Evolutionary conservation across 768 basidiomycete genomes (phyloP), one percentile per base, ranked within the genome.

Genomic region (Filobasidium wieringae): DNA sequence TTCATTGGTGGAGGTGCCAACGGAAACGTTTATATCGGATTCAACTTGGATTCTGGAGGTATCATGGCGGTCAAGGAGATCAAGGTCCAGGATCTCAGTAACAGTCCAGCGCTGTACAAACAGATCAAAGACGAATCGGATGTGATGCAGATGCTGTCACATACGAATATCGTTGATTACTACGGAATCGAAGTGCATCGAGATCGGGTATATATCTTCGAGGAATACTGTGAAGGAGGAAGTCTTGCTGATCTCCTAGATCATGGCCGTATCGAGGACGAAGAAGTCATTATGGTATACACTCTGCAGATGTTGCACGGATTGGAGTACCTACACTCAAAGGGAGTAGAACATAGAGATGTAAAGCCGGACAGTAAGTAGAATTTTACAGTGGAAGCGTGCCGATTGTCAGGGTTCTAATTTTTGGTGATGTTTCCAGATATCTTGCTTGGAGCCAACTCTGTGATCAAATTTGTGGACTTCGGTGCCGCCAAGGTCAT

Each of bases 11-110:
- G 91, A n/a, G 95, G 95, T 15, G 92, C 95, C 8, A 96, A 95
- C 73, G 95, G 95, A 22, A 93, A 88, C n/a, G 95, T 99, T n/a
- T 99, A 97, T 72, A 82, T 90, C 47, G 95, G 92, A 17, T 86
- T 96, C 75, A 97, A 97, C 71, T 79, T 97, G 55, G 95, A 97
- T 69, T 85, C 87, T 0, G 89, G 92, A 45, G 86, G 87, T 40
- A 82, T 96, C 60, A 96, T 99, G 91, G 95, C 95, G 8, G 95
- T 96, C 67, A 99, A 99, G 76, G 95, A 97, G 77, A 90, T 97
- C 72, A 89, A 90, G 59, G 93, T 92, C 73, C 90, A 92, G 70
- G 93, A 96, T 71, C 77, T 93, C 12, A 83, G 88, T 5, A 88
- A 88, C 19, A 76, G 89, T 52, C 87, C 92, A 3, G 88, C 82